Percentiles rank a stretch among this genome's conserved stretches.
Evolutionary conservation across 495 filamentous ascomycete species (phyloP).

Genomic region (Penicillium daleae): DNA sequence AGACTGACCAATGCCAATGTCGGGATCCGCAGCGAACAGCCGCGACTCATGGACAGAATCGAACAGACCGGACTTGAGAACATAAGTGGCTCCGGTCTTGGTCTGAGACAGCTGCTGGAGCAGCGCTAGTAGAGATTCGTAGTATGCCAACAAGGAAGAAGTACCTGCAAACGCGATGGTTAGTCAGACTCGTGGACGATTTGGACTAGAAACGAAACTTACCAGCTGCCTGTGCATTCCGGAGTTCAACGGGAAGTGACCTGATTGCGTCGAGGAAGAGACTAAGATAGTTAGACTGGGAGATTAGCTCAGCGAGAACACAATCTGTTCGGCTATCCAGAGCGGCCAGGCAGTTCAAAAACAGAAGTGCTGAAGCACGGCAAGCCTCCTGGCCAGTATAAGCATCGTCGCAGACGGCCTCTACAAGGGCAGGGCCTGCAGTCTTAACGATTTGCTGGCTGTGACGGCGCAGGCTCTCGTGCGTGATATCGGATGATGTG

Average conservation of each 20-base stretch:
- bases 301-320: slow-evolving; percentile 76
- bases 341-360: slow-evolving; percentile 71
- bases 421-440: slow-evolving; percentile 76
- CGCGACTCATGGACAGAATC: slow-evolving; percentile 74
- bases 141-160: slow-evolving; percentile 60
- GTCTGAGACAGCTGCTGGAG: slow-evolving; percentile 85
- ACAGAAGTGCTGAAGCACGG: slow-evolving; percentile 78
- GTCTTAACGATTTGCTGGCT: slow-evolving; percentile 75
- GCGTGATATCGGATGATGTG: slow-evolving; percentile 47
- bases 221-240: slow-evolving; percentile 54
- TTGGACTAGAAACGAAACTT: slow-evolving; percentile 25
- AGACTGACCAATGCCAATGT: slow-evolving; percentile 73
- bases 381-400: slow-evolving; percentile 80
- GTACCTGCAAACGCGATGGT: slow-evolving; percentile 48
- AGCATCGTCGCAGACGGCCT: slow-evolving; percentile 91
- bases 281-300: slow-evolving; percentile 84
- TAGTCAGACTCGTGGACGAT: slow-evolving; percentile 15
- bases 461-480: slow-evolving; percentile 55
- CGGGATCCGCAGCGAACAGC: slow-evolving; percentile 89
- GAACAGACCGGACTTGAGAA: slow-evolving; percentile 90
- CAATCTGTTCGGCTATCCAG: slow-evolving; percentile 68
- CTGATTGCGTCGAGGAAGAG: slow-evolving; percentile 85
- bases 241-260: slow-evolving; percentile 67
- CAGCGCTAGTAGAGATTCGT: slow-evolving; percentile 76
- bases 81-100: slow-evolving; percentile 73